Base-by-base conservation (phyloP, 192 early-diverging fungal species). In the Coemansia sp. region DNA sequence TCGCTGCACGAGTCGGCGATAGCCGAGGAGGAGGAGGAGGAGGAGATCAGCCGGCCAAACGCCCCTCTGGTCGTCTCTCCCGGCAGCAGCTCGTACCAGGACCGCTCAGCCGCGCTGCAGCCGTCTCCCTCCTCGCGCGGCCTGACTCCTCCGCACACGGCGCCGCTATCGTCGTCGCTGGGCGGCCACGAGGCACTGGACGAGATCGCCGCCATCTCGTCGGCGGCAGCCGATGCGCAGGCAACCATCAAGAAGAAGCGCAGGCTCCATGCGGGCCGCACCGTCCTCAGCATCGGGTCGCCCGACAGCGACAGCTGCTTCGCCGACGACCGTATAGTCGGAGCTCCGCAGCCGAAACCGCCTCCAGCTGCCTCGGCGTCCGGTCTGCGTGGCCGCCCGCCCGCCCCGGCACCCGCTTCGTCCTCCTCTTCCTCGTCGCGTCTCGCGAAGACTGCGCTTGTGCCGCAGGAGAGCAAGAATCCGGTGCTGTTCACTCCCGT, bases 191-290 rank as follows among this genome's bases (percentile, higher is more conserved):
- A 18, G n/a, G 47, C 5, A 0, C 47, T 18, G 4, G 40, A 19
- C 16, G 0, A 61, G 46, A 39, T 57, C 49, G 21, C 40, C 42
- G 42, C 8, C 42, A 8, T 13, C 16, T 64, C 47, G 70, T 19
- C 63, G 5, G 48, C 67, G 5, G 56, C 43, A 45, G 63, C 65
- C 2, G 66, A 65, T 13, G 18, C 62, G 51, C 65, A 68, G 21
- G 60, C 69, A 8, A 63, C 71, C 1, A 67, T 71, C 16, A 76
- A 76, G 65, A 78, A 78, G 76, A 80, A 80, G 69, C 79, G 79
- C 66, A 65, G 62, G 41, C 43, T 81, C 51, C 79, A 73, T 41
- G 57, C 67, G 0, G 71, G 46, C 3, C 73, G 71, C 41, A 69
- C 74, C 1, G 62, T 76, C 5, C 32, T 64, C 3, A 63, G 67